A percentile compares a stretch with the other conserved stretches of the same genome.
Evolutionary conservation across 192 early-diverging fungal species (phyloP).

Genomic region (Coemansia sp.): DNA sequence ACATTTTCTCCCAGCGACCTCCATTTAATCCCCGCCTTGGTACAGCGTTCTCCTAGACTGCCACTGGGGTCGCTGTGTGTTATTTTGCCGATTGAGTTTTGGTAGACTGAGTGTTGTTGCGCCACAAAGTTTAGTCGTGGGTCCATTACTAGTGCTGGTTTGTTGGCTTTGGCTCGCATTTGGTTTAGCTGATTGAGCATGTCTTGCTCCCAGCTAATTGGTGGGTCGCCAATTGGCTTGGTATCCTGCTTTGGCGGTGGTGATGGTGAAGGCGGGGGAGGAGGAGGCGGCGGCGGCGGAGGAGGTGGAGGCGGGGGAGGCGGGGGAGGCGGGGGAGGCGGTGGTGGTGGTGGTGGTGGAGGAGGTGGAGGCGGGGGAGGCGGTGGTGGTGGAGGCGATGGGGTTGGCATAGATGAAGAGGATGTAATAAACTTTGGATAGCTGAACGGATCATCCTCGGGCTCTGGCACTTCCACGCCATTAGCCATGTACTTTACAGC

Average conservation of each 20-base stretch:
- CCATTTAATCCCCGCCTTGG: conserved; percentile 27
- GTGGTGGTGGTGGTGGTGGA: neutral
- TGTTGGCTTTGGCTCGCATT: conserved; percentile 30
- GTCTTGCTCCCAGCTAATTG: conserved; percentile 26
- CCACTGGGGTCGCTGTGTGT: conserved; percentile 32
- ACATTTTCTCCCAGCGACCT: conserved; percentile 38
- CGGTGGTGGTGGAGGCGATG: neutral
- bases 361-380: neutral
- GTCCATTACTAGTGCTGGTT: conserved; percentile 21
- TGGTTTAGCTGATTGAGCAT: conserved; percentile 40
- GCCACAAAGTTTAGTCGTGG: conserved; percentile 27
- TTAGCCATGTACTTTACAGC: neutral
- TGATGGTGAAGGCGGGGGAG: neutral
- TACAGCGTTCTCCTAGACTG: conserved; percentile 26
- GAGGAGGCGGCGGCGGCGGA: neutral
- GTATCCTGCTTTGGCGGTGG: neutral
- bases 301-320: neutral
- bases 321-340: neutral
- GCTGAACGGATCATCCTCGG: neutral
- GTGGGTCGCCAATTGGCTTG: neutral
- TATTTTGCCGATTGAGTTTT: conserved; percentile 18
- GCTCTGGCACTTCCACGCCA: neutral
- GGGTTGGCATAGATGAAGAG: neutral
- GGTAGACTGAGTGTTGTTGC: conserved; percentile 38
- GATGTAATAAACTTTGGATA: conserved; percentile 7